Evolutionary conservation across 345 rosid species (phyloP), one percentile per base, ranked within the genome.

Genomic region (Eucalyptus coolabah): DNA sequence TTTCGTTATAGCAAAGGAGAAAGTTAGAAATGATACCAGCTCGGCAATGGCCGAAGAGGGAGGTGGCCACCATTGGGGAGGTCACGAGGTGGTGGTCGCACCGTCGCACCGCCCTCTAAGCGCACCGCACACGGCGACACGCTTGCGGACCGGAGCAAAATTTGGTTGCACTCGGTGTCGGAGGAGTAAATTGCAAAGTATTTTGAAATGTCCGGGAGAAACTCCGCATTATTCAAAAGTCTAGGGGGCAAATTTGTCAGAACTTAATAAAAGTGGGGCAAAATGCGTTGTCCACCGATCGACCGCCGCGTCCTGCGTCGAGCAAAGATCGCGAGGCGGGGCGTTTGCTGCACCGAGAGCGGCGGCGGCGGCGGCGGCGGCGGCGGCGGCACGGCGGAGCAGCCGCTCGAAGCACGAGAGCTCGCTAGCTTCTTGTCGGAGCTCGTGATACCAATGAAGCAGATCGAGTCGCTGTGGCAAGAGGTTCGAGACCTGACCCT

Each of bases 401-500:
- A 21, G 47, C 85, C 47, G 13, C 85, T 21, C 3, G 9, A 77
- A 40, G 30, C 30, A 6, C 47, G 13, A 40, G 9, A 21, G 85
- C 85, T 6, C 42, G 30, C 47, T 77, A 40, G 47, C 44, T 72
- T 34, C 44, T 10, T 10, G 59, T 34, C 42, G 14, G 9, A 72
- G 44, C 44, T 72, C 26, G 44, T 72, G 19, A 5, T 77, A 21
- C 7, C 47, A 32, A 89, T 83, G 92, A 91, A 89, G 50, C 93
- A 91, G 87, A 92, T 95, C 87, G 90, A 95, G 11, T 90, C 87
- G 19, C 88, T 96, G 30, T 96, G 98, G 98, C 91, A 91, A 82
- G 99, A 96, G 90, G 95, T 94, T 86, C 94, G 99, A 65, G 98
- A 96, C 89, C 88, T 97, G 16, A 93, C 91, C 89, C 88, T 94